Conservation (phyloP, 164 flowering plant species). For the Pachysandra terminalis region DNA sequence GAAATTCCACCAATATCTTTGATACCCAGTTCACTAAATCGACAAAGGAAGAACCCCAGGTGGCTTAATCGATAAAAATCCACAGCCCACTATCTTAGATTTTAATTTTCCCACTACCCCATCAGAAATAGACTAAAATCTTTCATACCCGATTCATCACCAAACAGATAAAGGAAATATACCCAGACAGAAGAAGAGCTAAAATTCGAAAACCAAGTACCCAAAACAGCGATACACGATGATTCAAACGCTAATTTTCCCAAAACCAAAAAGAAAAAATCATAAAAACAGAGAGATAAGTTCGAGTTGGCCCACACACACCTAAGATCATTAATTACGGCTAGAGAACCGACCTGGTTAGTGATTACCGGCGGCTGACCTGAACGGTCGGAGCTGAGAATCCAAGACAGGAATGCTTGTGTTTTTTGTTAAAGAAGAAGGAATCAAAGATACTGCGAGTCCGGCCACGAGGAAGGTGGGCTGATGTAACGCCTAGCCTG, state of each 20-base stretch:
- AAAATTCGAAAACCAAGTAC: background rate
- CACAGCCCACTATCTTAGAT: background rate
- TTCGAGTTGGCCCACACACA: background rate
- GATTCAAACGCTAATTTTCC: background rate
- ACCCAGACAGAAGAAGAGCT: conserved; percentile 7
- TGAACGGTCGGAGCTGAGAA: background rate
- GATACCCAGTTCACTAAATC: background rate
- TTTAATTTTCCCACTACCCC: background rate
- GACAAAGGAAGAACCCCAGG: background rate
- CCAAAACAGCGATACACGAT: background rate
- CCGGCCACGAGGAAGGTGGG: too few relatives aligned
- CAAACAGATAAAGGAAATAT: conserved; percentile 10
- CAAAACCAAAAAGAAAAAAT: background rate
- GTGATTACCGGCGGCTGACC: conserved; percentile 11
- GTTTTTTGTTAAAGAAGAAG: too few relatives aligned
- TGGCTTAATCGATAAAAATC: background rate
- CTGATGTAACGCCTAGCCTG: too few relatives aligned
- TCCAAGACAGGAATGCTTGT: too few relatives aligned
- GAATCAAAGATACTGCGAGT: too few relatives aligned
- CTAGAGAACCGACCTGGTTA: background rate
- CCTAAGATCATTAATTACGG: background rate
- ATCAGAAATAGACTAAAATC: background rate
- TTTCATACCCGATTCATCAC: conserved; percentile 16
- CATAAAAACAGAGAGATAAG: background rate
- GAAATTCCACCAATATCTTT: background rate